Evolutionary conservation across 495 filamentous ascomycete genomes (phyloP), one percentile per base, ranked within the genome.

Genomic region (Darksidea phi): DNA sequence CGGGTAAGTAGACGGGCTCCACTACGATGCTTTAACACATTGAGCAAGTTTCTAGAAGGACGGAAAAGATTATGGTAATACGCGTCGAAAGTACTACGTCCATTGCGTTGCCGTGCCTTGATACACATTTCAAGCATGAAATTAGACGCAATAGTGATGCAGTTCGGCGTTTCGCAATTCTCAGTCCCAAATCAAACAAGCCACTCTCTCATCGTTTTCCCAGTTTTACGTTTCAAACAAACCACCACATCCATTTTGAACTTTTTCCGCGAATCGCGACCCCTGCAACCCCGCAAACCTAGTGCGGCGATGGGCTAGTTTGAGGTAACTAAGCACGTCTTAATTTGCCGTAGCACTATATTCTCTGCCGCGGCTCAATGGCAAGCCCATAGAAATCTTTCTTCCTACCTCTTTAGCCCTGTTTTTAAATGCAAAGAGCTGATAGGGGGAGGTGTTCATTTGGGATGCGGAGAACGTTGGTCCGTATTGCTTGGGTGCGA

Each of bases 291-390:
- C 55, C 48, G 28, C 57, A 59, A 6, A 18, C n/a, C 28, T 32
- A 10, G 28, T 32, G n/a, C n/a, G n/a, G n/a, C 28, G 28, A 10
- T 10, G 28, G 28, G 28, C 28, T 32, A 32, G 28, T 7, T 7
- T 38, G 36, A 15, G 7, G 36, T 38, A 15, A 15, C 43, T 24
- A 38, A 26, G 38, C 36, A 18, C 42, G 41, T 18, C 28, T 36
- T 25, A 41, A 64, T 64, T 4, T 37, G 50, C 20, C 13, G 8
- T 1, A 36, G 43, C 55, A 64, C 36, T 64, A 38, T 64, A 64
- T 59, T 50, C 61, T 64, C 61, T 54, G 61, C 21, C 49, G 45
- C 38, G 38, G 38, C 48, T 59, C 48, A 15, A 38, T 57, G 50
- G 53, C 42, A 46, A 53, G 47, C 13, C 54, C 38, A 7, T 15